A percentile compares a stretch with the other conserved stretches of the same genome.
Evolutionary conservation across 768 basidiomycete species (phyloP).

Genomic region (Trametes villosa): DNA sequence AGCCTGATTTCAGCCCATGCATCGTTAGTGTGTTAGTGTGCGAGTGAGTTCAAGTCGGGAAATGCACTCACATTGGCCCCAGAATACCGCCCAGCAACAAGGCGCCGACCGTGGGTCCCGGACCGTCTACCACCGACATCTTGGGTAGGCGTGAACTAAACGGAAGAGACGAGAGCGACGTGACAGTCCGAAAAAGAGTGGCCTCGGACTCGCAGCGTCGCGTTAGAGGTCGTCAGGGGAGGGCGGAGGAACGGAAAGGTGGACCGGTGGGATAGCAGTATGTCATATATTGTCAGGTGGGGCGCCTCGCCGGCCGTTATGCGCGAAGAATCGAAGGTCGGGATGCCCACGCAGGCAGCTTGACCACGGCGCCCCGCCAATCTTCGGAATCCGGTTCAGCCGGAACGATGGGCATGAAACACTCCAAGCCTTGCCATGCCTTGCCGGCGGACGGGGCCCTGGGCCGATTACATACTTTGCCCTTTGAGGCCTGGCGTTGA

Average conservation of each 20-base stretch:
- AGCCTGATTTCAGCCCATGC: neutral
- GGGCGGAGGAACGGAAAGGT: neutral
- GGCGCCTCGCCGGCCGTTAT: too few species aligned
- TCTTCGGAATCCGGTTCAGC: neutral
- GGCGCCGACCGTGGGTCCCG: conserved; percentile 11
- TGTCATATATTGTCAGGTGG: neutral
- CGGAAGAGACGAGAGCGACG: neutral
- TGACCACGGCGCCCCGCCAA: neutral
- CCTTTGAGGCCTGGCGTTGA: neutral
- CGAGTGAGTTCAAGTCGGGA: neutral
- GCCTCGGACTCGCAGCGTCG: neutral
- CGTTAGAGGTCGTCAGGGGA: neutral
- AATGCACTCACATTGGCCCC: conserved; percentile 7
- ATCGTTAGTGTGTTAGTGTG: neutral
- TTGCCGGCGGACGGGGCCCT: too few species aligned
- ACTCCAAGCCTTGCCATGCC: neutral
- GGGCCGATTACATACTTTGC: too few species aligned
- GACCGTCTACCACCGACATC: neutral
- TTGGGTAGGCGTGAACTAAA: neutral
- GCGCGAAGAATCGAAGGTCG: too few species aligned
- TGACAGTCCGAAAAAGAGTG: neutral
- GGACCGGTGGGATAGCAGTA: neutral
- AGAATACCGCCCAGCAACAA: conserved; percentile 13
- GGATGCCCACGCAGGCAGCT: neutral
- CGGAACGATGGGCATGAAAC: conserved; percentile 9